Conservation (phyloP, 306 rosid species). For the Hippophae tibetana region DNA sequence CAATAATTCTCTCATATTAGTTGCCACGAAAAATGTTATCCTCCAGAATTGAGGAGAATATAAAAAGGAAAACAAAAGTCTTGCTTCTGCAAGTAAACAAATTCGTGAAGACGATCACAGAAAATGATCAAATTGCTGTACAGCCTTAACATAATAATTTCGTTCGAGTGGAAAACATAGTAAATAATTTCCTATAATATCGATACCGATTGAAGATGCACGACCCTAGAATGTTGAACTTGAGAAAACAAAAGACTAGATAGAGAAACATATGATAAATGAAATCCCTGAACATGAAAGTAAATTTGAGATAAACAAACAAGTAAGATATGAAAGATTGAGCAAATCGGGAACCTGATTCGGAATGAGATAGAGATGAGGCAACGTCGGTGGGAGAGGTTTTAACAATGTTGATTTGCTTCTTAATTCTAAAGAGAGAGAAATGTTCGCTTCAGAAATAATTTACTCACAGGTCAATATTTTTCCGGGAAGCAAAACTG, state of each 20-base stretch:
- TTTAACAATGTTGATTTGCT: conserved; percentile 35
- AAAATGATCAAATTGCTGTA: no score
- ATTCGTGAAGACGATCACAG: no score
- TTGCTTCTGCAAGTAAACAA: no score
- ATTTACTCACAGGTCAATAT: neutral
- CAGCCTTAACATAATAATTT: neutral
- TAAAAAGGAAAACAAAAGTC: no score
- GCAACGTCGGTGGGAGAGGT: conserved; percentile 39
- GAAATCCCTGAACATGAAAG: neutral
- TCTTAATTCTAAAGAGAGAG: conserved; percentile 19
- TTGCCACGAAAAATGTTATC: neutral
- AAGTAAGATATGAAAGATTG: neutral
- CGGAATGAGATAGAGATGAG: conserved; percentile 44
- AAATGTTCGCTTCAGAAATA: neutral
- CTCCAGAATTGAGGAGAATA: no score
- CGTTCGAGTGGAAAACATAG: neutral
- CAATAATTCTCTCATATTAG: conserved; percentile 1
- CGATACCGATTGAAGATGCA: neutral
- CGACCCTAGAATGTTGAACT: conserved; percentile 9
- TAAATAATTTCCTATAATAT: neutral
- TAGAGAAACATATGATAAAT: neutral
- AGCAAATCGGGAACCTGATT: conserved; percentile 50
- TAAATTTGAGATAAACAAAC: neutral
- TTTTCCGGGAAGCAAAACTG: no score
- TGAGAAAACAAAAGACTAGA: neutral